Conservation (phyloP, 345 rosid genomes). For the Camelina neglecta region DNA sequence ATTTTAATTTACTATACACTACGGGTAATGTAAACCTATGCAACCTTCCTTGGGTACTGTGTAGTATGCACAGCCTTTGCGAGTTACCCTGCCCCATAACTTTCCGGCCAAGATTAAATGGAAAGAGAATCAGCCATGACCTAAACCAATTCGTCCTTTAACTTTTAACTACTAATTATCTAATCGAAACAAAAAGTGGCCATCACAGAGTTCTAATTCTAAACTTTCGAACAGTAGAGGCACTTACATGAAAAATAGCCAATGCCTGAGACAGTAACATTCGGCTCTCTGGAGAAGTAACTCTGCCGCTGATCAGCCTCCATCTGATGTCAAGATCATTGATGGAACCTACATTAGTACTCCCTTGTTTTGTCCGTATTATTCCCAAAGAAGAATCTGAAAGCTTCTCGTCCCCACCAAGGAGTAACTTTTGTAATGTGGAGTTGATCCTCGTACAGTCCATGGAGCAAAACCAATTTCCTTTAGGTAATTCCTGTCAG, state of each 20-base stretch:
- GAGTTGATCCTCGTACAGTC: slow-evolving; percentile 78
- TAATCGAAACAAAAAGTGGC: slow-evolving; percentile 8
- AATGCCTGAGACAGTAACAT: slow-evolving; percentile 84
- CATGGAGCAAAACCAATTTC: slow-evolving; percentile 90
- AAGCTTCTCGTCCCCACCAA: slow-evolving; percentile 72
- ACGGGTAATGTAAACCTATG: slow-evolving; percentile 7
- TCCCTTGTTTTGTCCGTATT: slow-evolving; percentile 59
- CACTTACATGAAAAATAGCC: slow-evolving; percentile 89
- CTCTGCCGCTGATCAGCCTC: slow-evolving; percentile 83
- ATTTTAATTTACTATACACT: neutral
- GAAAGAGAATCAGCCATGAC: slow-evolving; percentile 22
- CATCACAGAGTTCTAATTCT: neutral
- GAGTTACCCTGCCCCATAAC: slow-evolving; percentile 6
- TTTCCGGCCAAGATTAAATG: neutral
- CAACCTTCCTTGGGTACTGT: slow-evolving; percentile 14
- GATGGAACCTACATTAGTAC: slow-evolving; percentile 45
- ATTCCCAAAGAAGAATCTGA: slow-evolving; percentile 63
- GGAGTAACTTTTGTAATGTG: slow-evolving; percentile 69
- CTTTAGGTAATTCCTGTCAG: slow-evolving; percentile 84
- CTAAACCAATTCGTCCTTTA: neutral
- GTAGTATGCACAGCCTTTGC: neutral
- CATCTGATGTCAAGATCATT: slow-evolving; percentile 69
- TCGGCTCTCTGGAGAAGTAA: slow-evolving; percentile 64
- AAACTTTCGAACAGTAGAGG: slow-evolving; percentile 8
- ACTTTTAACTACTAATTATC: slow-evolving; percentile 10